Evolutionary conservation across 1,139 yeast genomes (phyloP), one percentile per base, ranked within the genome.

Genomic region (Cylindricascospora bacillispora): DNA sequence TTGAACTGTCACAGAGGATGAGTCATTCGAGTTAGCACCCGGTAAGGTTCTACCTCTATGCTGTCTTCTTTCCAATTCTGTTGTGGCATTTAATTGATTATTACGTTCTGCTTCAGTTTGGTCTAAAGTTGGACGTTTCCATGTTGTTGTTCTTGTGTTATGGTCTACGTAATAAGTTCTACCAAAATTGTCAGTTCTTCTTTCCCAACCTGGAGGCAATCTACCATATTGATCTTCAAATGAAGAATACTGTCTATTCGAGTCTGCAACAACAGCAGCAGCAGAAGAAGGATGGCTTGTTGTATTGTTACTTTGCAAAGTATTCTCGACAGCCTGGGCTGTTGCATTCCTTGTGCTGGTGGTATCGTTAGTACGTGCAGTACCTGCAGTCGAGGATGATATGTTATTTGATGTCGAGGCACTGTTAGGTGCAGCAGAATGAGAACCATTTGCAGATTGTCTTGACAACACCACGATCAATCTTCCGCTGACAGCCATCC

Each of bases 201-300:
- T 74, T 59, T 89, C 99, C 98, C 98, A 89, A 3, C 99, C 99
- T 3, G 95, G 82, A 4, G 98, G 99, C 43, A 89, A 65, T 48
- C 95, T 69, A 28, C 99, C 99, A 47, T 76, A 73, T 53, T 89
- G 97, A 58, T 89, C 99, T 57, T 89, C 98, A 54, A 89, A 89
- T 2, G 97, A 82, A 2, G 93, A 80, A 46, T 75, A 78, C 44
- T 77, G 89, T 50, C 83, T 68, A 24, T 41, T 16, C 20, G 47
- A 30, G 15, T 44, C 40, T 18, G 49, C 34, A 14, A 44, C 33
- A 7, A 45, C 31, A 12, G 46, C 30, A 9, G 47, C 34, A 11
- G 47, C 25, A 13, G 48, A 31, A n/a, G 46, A 35, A 18, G 39
- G 31, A 16, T 44, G 37, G 11, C 25, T 27, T 7, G 21, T 10